Evolutionary conservation across 371 early-diverging fungal genomes (phyloP), one percentile per base, ranked within the genome.

Genomic region (Mortierella sp.): DNA sequence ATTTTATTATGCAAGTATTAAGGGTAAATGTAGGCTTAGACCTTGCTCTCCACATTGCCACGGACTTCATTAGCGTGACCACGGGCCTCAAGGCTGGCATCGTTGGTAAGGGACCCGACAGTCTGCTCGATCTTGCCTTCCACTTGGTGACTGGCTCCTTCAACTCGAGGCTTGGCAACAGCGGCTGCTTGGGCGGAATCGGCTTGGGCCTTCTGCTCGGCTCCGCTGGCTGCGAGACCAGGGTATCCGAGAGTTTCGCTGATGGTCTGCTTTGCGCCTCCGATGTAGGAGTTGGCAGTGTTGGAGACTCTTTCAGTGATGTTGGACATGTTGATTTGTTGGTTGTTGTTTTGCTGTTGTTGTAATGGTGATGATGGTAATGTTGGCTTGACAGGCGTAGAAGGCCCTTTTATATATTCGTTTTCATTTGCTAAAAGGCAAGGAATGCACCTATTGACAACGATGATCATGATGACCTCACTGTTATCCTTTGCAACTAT

Each of bases 21-120:
- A 0, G 43, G 16, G 43, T 43, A 43, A 11, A 43, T 43, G 11
- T 43, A 43, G 11, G n/a, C 3, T 55, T 62, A 62, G 14, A 45
- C 22, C 12, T 69, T 62, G 62, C 62, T 63, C 66, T 77, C 61
- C n/a, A 78, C 69, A 49, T 85, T 68, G 30, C 89, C 88, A n/a
- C 69, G 43, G 35, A 65, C 67, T 39, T 70, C 75, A 66, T 85
- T 85, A n/a, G 85, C 66, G 12, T 81, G 68, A 3, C 87, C 88
- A 51, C 83, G 72, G 16, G 85, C 74, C 64, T 88, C 64, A 73
- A 85, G 62, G 20, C 62, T 54, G 24, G 83, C 67, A 40, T 89
- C 83, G 20, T 80, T 84, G 8, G 83, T 49, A 26, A 75, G 58
- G 14, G 72, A 54, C 14, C 89, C 87, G 16, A 86, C 72, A 10